Percentiles rank a stretch among this genome's conserved stretches.
These are phyloP conservation scores for Pseudopithomyces maydicus DNA, from an alignment of 2,329 filamentous ascomycete species.

Conservation along the genomic window DNA sequence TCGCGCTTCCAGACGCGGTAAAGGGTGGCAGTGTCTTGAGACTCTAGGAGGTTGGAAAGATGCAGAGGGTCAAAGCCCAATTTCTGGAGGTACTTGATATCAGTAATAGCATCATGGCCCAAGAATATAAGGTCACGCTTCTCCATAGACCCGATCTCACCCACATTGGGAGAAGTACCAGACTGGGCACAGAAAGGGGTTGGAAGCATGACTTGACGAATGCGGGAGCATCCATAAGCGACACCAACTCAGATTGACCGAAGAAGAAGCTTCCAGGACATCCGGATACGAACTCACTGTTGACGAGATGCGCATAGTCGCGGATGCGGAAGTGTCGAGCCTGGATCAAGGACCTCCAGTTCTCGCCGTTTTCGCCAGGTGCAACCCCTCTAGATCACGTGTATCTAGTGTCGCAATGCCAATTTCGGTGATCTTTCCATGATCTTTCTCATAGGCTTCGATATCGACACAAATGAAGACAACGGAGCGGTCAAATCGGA, in stretches of 20 bases:
- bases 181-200: conserved; percentile 54
- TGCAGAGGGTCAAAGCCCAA: conserved; percentile 67
- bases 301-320: conserved; percentile 70
- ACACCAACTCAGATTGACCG: conserved; percentile 64
- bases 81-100: conserved; percentile 69
- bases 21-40: conserved; percentile 74
- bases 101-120: conserved; percentile 72
- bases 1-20: conserved; percentile 67
- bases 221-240: conserved; percentile 49
- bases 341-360: conserved; percentile 72
- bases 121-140: conserved; percentile 73
- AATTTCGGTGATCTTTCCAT: conserved; percentile 77
- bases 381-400: conserved; percentile 57
- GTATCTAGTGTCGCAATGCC: conserved; percentile 84
- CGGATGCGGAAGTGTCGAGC: conserved; percentile 76
- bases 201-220: conserved; percentile 61
- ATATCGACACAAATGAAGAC: conserved; percentile 82
- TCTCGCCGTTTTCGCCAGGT: conserved; percentile 65
- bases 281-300: conserved; percentile 71
- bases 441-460: conserved; percentile 75
- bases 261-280: conserved; percentile 79
- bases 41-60: conserved; percentile 63
- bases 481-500: conserved; percentile 51
- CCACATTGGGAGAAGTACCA: conserved; percentile 1
- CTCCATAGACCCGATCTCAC: conserved; percentile 25